A percentile compares a stretch with the other conserved stretches of the same genome.
Conservation (phyloP, 208 protist species). For the Wallacemonas rigidus region DNA sequence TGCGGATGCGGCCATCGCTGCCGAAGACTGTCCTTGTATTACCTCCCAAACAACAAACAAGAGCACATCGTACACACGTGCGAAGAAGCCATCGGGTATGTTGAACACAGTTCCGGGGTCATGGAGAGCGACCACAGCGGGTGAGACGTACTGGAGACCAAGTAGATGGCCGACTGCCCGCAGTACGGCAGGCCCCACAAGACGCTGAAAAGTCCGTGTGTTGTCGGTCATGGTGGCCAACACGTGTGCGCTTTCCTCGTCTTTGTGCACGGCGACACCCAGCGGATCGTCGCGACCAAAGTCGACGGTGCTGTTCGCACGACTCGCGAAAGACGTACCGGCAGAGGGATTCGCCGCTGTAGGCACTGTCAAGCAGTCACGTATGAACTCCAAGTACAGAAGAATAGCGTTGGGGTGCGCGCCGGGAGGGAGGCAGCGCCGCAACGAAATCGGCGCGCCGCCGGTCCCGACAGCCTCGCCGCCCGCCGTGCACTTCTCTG, state of each 20-base stretch:
- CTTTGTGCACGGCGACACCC: background rate
- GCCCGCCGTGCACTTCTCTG: no score
- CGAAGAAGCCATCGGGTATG: constrained; percentile 46
- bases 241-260: constrained; percentile 20
- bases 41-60: constrained; percentile 37
- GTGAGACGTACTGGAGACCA: constrained; percentile 53
- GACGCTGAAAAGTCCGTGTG: constrained; percentile 3
- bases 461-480: constrained; percentile 7
- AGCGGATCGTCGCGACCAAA: background rate
- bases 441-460: constrained; percentile 22
- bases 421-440: constrained; percentile 41
- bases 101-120: constrained; percentile 32
- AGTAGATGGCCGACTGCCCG: constrained; percentile 37
- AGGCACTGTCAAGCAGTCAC: constrained; percentile 3
- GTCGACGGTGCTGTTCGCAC: constrained; percentile 10
- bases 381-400: constrained; percentile 18
- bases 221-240: constrained; percentile 21
- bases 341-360: background rate
- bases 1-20: background rate
- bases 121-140: constrained; percentile 23
- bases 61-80: constrained; percentile 35
- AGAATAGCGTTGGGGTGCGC: constrained; percentile 61
- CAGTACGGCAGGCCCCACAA: constrained; percentile 21
- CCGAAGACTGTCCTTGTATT: constrained; percentile 12
- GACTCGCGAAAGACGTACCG: background rate